A percentile compares a stretch with the other conserved stretches of the same genome.
These are phyloP conservation scores for Chalaropsis thielavioides DNA, from an alignment of 2,329 filamentous ascomycete species.

Conservation along the genomic window DNA sequence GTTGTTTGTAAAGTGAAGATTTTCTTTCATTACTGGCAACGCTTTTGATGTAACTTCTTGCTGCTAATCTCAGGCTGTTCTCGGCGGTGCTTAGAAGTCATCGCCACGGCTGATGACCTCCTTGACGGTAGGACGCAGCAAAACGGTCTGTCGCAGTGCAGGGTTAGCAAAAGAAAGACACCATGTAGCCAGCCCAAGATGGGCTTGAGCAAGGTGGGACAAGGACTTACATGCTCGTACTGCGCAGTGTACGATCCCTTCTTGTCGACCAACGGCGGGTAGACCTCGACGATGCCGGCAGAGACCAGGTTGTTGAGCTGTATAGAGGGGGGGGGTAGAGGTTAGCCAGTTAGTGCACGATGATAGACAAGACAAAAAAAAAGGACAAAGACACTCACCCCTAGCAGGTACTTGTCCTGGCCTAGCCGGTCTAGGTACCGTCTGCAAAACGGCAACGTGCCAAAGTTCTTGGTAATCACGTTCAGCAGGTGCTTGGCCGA, in stretches of 20 bases:
- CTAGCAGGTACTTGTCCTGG: slow-evolving; percentile 78
- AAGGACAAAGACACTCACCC: slow-evolving; percentile 37
- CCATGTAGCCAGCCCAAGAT: neutral
- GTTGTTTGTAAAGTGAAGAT: neutral
- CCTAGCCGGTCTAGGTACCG: slow-evolving; percentile 73
- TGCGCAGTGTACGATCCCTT: slow-evolving; percentile 83
- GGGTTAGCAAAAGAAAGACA: slow-evolving; percentile 1
- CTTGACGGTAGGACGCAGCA: slow-evolving; percentile 59
- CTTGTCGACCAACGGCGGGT: slow-evolving; percentile 68
- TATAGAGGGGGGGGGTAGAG: neutral
- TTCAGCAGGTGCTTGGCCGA: slow-evolving; percentile 67
- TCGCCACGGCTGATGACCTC: slow-evolving; percentile 68
- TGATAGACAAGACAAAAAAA: neutral
- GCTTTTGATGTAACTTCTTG: neutral
- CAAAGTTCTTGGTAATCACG: slow-evolving; percentile 82
- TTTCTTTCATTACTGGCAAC: neutral
- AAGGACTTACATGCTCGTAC: slow-evolving; percentile 67
- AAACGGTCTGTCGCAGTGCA: slow-evolving; percentile 40
- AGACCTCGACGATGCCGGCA: slow-evolving; percentile 66
- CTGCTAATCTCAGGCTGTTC: neutral
- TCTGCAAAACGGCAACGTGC: slow-evolving; percentile 69
- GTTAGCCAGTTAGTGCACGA: neutral
- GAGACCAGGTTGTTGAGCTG: slow-evolving; percentile 68
- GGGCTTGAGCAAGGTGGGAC: neutral
- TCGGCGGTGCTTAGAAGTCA: slow-evolving; percentile 42